These are phyloP conservation scores for Penicillium flavigenum DNA, from an alignment of 495 filamentous ascomycete species.

Conservation along the genomic window DNA sequence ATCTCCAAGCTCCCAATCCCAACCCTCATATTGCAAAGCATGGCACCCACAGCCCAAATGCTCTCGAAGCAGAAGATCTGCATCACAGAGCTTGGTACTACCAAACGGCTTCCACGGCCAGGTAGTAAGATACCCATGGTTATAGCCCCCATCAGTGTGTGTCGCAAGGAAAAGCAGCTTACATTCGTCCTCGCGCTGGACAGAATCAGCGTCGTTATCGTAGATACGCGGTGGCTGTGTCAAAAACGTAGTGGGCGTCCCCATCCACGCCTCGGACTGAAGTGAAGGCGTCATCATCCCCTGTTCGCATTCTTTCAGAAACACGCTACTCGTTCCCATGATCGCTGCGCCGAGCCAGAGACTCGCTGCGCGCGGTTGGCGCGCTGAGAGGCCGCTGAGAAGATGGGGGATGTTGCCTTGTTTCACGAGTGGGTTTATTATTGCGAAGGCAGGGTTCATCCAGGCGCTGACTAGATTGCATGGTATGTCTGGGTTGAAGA, in stretches of 20 bases:
- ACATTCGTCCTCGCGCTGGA: neutral
- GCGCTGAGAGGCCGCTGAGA: neutral
- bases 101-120: slow-evolving; percentile 1
- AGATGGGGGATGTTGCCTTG: neutral
- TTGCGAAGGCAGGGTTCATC: neutral
- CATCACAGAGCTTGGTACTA: neutral
- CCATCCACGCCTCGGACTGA: neutral
- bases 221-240: neutral
- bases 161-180: neutral
- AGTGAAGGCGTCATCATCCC: neutral
- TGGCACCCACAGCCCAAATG: neutral
- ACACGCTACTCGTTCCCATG: neutral
- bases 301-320: neutral
- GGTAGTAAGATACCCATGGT: neutral
- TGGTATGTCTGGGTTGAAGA: neutral
- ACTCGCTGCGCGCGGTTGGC: neutral
- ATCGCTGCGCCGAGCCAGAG: neutral
- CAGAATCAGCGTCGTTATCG: neutral
- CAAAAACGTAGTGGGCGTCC: neutral
- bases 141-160: neutral
- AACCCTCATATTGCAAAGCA: neutral
- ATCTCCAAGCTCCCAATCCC: neutral
- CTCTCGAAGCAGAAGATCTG: neutral
- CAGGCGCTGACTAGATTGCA: slow-evolving; percentile 1
- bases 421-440: neutral